These are phyloP conservation scores for Pythium monospermum DNA, from an alignment of 352 stramenopile species.

Conservation along the genomic window DNA sequence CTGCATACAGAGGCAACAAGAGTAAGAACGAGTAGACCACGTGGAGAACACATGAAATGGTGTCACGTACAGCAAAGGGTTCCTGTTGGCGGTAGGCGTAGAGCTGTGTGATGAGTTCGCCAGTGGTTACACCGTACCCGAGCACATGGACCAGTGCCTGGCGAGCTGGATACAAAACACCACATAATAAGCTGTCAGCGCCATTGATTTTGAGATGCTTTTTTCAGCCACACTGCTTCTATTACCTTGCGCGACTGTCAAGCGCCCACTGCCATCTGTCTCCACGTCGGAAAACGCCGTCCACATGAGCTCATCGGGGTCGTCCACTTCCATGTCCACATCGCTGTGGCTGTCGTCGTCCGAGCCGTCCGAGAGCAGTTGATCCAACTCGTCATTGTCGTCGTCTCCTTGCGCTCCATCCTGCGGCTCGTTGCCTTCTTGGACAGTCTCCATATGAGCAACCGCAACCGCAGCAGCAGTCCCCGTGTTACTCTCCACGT, in stretches of 20 bases:
- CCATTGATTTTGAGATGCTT: no score
- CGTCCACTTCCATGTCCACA: constrained; percentile 44
- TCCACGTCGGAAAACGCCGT: constrained; percentile 56
- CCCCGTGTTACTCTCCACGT: constrained; percentile 7
- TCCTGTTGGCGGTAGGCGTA: constrained; percentile 26
- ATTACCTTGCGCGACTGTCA: constrained; percentile 52
- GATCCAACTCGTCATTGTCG: constrained; percentile 37
- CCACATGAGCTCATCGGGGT: constrained; percentile 62
- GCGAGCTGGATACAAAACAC: constrained; percentile 33
- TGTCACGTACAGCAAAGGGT: constrained; percentile 30
- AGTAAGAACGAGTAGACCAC: background rate
- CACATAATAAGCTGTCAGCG: no score
- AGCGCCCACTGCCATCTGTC: constrained; percentile 23
- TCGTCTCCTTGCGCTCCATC: constrained; percentile 27
- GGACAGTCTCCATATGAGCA: constrained; percentile 59
- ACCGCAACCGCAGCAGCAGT: constrained; percentile 10
- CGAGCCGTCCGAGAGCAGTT: constrained; percentile 40
- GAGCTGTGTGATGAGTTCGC: constrained; percentile 35
- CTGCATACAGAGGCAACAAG: constrained; percentile 19
- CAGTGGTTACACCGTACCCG: constrained; percentile 39
- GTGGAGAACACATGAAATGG: constrained; percentile 15
- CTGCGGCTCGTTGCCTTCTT: constrained; percentile 45
- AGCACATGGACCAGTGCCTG: constrained; percentile 61
- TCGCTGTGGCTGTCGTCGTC: constrained; percentile 37
- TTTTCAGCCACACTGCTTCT: constrained; percentile 1